Base-by-base conservation (phyloP, 2,329 filamentous ascomycete genomes). In the Curvularia spicifera region DNA sequence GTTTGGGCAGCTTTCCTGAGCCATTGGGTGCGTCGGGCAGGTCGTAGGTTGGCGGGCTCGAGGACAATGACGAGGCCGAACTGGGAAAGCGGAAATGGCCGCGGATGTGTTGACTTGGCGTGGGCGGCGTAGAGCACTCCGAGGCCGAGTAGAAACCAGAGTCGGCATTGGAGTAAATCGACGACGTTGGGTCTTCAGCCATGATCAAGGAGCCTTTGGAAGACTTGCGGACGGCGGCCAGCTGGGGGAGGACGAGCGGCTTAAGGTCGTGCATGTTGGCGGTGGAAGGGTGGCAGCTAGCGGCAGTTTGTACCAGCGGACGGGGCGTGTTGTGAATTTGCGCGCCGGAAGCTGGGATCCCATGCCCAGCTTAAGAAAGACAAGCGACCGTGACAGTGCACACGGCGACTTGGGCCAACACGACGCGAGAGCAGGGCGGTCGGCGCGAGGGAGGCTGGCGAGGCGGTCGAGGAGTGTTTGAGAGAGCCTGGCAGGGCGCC, bases 31-130 rank as follows among this genome's bases (percentile, higher is more conserved):
- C 54, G 82, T 88, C 61, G 77, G 71, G 78, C 78, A 66, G 66
- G 7, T 87, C 87, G 66, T 78, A 78, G 4, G 76, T 72, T 20
- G 83, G 79, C 15, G 85, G 81, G 57, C 73, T 76, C 39, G 83
- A 80, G 55, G 90, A 89, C 56, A 91, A 81, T 5, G 93, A 96
- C 1, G 93, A 96, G 28, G 85, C 84, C 0, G 92, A 95, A 78
- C 91, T 94, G 24, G 88, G 85, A 67, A 85, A 86, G 67, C 87
- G 84, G 48, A 85, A 78, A 75, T 90, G 87, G 33, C 85, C 85
- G 59, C 84, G 84, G 47, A 73, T 67, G 48, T 87, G 89, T 71
- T 90, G 91, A 18, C 87, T 90, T 22, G 90, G 89, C 42, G 89
- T 91, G 37, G 88, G 79, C 51, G 90, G 90, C 20, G 89, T 89